Conservation (phyloP, 306 rosid species). For the Potentilla sterilis region DNA sequence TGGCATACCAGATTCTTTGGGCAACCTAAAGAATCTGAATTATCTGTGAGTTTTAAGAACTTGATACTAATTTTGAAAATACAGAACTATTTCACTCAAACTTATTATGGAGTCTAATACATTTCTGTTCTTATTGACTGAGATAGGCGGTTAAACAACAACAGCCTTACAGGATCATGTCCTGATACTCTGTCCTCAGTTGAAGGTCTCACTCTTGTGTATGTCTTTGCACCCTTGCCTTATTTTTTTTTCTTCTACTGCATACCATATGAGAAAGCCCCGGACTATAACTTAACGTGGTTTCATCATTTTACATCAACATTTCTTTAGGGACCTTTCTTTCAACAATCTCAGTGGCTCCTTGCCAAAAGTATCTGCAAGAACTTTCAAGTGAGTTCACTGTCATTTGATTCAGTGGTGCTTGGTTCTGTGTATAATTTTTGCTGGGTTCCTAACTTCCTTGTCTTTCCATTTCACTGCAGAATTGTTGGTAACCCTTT, state of each 20-base stretch:
- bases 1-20: constrained; percentile 77
- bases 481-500: constrained; percentile 92
- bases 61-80: not conserved
- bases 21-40: constrained; percentile 75
- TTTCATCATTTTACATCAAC: constrained; percentile 20
- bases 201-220: constrained; percentile 86
- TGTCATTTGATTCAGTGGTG: constrained; percentile 1
- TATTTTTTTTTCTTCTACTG: not conserved
- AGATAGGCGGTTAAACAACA: constrained; percentile 88
- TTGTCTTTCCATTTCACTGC: constrained; percentile 20
- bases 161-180: constrained; percentile 84
- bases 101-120: constrained; percentile 25
- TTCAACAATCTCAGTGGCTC: constrained; percentile 88
- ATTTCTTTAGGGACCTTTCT: constrained; percentile 78
- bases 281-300: not conserved
- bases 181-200: constrained; percentile 75
- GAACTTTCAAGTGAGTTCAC: constrained; percentile 84
- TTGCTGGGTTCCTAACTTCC: constrained; percentile 8
- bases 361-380: constrained; percentile 78
- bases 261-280: not conserved
- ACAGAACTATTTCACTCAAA: constrained; percentile 17
- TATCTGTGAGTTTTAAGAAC: constrained; percentile 69
- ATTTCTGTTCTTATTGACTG: constrained; percentile 27
- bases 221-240: constrained; percentile 42
- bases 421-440: constrained; percentile 11